Conservation (phyloP, 75 land plant genomes). For the Adiantum capillusveneris region DNA sequence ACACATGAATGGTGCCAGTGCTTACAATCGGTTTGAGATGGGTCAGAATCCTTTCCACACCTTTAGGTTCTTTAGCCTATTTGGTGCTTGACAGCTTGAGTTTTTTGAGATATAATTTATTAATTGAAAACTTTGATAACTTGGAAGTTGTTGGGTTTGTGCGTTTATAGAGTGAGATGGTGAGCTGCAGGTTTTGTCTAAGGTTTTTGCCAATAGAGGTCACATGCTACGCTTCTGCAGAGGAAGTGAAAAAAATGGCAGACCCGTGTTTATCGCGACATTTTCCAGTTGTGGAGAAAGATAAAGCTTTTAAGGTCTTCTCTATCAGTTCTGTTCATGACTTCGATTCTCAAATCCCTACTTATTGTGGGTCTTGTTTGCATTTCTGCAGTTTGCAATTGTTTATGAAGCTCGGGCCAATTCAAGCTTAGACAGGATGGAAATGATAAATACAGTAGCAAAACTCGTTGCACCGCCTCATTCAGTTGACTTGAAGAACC, state of each 20-base stretch:
- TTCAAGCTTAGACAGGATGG: conserved; percentile 70
- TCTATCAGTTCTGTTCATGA: background rate
- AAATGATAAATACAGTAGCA: conserved; percentile 81
- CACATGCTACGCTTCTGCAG: conserved; percentile 84
- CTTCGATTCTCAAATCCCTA: background rate
- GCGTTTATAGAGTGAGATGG: no score
- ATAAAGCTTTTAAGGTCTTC: conserved; percentile 50
- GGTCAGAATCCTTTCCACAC: no score
- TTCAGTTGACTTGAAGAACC: conserved; percentile 83
- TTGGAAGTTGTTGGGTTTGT: no score
- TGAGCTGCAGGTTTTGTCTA: conserved; percentile 72
- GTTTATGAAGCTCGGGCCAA: conserved; percentile 90
- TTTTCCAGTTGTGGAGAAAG: conserved; percentile 54
- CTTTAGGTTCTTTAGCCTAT: background rate
- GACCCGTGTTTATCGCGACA: conserved; percentile 46
- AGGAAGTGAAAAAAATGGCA: conserved; percentile 63
- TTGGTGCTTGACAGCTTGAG: no score
- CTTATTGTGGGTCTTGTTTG: no score
- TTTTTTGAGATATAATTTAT: no score
- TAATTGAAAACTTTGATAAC: no score
- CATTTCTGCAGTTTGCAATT: conserved; percentile 71
- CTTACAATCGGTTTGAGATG: no score
- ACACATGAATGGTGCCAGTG: no score
- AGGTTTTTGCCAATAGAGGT: conserved; percentile 76
- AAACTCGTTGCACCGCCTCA: conserved; percentile 77